A percentile compares a stretch with the other conserved stretches of the same genome.
phyloP scores from a whole-genome alignment of 148 eudicot species.

The Hydrangea macrophylla region DNA sequence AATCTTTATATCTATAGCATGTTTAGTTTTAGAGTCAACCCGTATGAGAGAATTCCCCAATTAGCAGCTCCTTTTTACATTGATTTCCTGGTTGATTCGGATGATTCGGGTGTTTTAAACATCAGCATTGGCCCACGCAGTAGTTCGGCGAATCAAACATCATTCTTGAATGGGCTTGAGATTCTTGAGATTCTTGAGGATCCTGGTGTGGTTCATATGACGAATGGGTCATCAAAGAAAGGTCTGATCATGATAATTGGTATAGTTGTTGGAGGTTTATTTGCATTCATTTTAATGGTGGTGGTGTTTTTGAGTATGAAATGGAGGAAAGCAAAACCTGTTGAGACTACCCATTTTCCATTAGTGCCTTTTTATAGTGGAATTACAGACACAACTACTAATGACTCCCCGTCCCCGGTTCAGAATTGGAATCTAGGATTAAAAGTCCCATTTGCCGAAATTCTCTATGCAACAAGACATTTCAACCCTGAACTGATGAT shows the following conservation, averaged over 20 bases:
- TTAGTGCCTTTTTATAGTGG: constrained; percentile 9
- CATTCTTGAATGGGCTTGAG: constrained; percentile 50
- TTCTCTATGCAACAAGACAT: constrained; percentile 39
- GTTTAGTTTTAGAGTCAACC: not conserved
- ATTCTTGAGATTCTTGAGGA: constrained; percentile 33
- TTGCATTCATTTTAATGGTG: constrained; percentile 8
- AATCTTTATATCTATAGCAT: constrained; percentile 26
- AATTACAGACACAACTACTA: constrained; percentile 15
- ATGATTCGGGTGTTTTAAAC: constrained; percentile 22
- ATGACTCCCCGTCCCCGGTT: constrained; percentile 22
- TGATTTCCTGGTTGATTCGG: constrained; percentile 37
- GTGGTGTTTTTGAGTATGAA: constrained; percentile 14
- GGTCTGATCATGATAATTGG: constrained; percentile 17
- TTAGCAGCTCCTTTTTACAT: constrained; percentile 26
- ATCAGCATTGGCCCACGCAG: constrained; percentile 28
- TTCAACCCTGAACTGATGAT: constrained; percentile 34
- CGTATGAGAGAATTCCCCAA: not conserved
- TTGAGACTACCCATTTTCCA: constrained; percentile 27
- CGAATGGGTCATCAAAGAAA: not conserved
- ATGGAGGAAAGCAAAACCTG: constrained; percentile 15
- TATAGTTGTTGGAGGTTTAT: constrained; percentile 25
- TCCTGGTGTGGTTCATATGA: not conserved
- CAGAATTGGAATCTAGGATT: constrained; percentile 36
- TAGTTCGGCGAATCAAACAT: not conserved
- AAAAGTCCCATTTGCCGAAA: constrained; percentile 30